phyloP scores from a whole-genome alignment of 1,139 yeast genomes.

The Taphrina wiesneri region DNA sequence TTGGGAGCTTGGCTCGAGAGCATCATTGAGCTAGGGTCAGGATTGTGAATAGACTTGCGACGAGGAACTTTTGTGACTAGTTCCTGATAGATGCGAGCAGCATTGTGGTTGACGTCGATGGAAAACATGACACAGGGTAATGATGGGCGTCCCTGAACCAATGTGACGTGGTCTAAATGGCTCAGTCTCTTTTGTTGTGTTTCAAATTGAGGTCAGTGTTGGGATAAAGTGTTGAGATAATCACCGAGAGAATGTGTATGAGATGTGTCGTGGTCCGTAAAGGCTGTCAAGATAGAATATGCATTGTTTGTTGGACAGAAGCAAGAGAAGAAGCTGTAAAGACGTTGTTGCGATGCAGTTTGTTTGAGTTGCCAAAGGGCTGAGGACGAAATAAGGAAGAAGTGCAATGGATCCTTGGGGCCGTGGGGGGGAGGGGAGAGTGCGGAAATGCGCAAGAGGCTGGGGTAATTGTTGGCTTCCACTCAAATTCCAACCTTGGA shows the following conservation, averaged over 20 bases:
- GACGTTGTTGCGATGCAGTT: no score
- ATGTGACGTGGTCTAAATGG: no score
- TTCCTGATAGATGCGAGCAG: slow-evolving; percentile 12
- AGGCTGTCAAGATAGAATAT: no score
- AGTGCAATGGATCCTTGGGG: no score
- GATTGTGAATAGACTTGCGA: background rate
- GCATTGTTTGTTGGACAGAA: background rate
- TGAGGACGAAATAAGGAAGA: background rate
- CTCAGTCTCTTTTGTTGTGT: background rate
- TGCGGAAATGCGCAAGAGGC: background rate
- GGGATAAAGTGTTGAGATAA: no score
- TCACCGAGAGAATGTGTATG: no score
- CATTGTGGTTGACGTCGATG: slow-evolving; percentile 12
- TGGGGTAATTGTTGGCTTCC: background rate
- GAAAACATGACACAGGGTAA: slow-evolving; percentile 9
- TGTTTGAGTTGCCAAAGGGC: no score
- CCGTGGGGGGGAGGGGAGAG: background rate
- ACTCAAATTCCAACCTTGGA: background rate
- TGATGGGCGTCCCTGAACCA: no score
- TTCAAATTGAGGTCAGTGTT: background rate
- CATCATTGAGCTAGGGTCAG: background rate
- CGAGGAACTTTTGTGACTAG: slow-evolving; percentile 5
- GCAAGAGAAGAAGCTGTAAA: background rate
- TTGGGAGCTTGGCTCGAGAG: background rate
- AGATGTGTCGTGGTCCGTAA: no score